Conservation (phyloP, 2,329 filamentous ascomycete species). For the Phialophora tarda region DNA sequence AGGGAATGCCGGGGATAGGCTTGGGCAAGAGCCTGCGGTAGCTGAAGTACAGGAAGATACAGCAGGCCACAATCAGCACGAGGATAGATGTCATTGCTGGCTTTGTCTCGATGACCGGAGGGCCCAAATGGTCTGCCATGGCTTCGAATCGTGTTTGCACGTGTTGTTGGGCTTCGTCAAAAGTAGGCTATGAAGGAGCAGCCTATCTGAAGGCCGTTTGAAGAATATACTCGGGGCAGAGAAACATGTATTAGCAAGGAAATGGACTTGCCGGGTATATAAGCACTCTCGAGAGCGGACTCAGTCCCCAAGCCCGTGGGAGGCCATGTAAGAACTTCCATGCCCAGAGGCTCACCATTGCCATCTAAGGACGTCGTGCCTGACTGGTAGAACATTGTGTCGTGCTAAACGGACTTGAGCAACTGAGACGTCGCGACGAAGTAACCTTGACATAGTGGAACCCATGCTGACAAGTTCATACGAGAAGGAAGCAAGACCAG, state of each 20-base stretch:
- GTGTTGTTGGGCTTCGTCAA: neutral
- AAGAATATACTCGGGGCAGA: neutral
- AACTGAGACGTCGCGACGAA: neutral
- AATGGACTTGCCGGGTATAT: neutral
- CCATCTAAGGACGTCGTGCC: neutral
- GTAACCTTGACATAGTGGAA: neutral
- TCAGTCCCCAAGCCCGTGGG: too few species aligned
- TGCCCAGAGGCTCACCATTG: neutral
- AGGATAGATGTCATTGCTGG: neutral
- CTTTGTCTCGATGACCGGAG: neutral
- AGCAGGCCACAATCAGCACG: neutral
- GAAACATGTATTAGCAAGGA: neutral
- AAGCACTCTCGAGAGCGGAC: neutral
- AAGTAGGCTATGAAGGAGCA: neutral
- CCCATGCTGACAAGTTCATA: neutral
- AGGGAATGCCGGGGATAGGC: slow-evolving; percentile 25
- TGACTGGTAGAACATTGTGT: neutral
- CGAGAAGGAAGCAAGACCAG: neutral
- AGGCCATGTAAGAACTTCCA: neutral
- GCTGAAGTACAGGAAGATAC: slow-evolving; percentile 3
- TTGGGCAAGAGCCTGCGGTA: slow-evolving; percentile 20
- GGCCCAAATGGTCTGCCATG: neutral
- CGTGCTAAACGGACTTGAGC: neutral
- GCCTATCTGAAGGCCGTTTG: neutral
- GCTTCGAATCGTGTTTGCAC: neutral